Conservation (phyloP, 2,329 filamentous ascomycete species). For the Xenoacremonium recifei region DNA sequence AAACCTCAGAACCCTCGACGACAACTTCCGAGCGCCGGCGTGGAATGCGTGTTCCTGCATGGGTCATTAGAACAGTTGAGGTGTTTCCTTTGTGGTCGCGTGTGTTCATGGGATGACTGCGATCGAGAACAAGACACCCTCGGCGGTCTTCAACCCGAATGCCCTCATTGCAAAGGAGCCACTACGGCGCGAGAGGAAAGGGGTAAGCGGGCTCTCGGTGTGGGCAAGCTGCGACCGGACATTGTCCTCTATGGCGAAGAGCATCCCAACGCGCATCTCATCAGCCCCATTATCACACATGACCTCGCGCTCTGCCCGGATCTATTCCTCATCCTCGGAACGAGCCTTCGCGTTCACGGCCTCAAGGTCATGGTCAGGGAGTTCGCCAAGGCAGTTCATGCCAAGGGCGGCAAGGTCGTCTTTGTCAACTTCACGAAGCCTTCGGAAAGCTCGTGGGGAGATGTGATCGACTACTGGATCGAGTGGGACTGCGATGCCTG, state of each 20-base stretch:
- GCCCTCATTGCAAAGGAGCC: conserved; percentile 62
- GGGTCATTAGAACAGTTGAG: conserved; percentile 65
- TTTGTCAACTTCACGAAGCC: conserved; percentile 74
- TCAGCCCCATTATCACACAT: conserved; percentile 66
- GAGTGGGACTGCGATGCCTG: conserved; percentile 75
- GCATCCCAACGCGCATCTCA: conserved; percentile 65
- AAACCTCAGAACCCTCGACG: conserved; percentile 20
- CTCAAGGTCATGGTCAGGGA: conserved; percentile 69
- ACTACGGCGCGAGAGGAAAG: conserved; percentile 61
- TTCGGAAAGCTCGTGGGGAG: conserved; percentile 69
- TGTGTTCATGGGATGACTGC: conserved; percentile 59
- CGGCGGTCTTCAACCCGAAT: conserved; percentile 64
- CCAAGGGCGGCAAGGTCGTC: conserved; percentile 64
- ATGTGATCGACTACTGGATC: conserved; percentile 72
- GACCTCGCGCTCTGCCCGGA: conserved; percentile 65
- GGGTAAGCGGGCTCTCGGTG: conserved; percentile 65
- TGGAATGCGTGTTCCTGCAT: conserved; percentile 69
- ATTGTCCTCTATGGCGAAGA: conserved; percentile 75
- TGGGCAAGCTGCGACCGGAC: conserved; percentile 68
- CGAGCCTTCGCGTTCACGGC: conserved; percentile 68
- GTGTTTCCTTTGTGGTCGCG: conserved; percentile 60
- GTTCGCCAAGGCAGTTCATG: conserved; percentile 70
- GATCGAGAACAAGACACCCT: conserved; percentile 56
- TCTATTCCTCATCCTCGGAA: conserved; percentile 68
- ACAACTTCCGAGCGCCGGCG: conserved; percentile 40